Percentiles rank a stretch among this genome's conserved stretches.
These are phyloP conservation scores for Arachnomyces sp. DNA, from an alignment of 2,329 filamentous ascomycete genomes.

Conservation along the genomic window DNA sequence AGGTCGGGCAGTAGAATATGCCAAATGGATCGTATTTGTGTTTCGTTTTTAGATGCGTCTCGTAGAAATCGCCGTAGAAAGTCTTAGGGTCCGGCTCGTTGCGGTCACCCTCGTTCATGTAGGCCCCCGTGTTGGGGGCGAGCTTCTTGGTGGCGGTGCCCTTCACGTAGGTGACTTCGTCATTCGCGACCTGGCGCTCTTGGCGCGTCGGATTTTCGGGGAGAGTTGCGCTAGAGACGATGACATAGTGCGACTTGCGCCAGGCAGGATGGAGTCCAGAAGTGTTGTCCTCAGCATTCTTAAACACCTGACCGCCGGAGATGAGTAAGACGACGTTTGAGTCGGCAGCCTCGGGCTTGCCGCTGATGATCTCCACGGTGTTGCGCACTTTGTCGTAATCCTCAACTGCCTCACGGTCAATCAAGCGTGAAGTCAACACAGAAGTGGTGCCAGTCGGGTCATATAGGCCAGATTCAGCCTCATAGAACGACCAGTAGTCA, in stretches of 20 bases:
- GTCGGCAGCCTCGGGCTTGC: too few relatives aligned
- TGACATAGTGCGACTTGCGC: constrained; percentile 35
- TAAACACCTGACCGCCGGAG: constrained; percentile 26
- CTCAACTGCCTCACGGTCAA: constrained; percentile 17
- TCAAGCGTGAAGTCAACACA: constrained; percentile 19
- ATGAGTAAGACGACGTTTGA: constrained; percentile 24
- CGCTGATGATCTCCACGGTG: constrained; percentile 14
- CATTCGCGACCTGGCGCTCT: constrained; percentile 15
- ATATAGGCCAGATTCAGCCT: constrained; percentile 19
- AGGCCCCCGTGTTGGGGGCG: constrained; percentile 27
- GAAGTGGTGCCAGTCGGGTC: constrained; percentile 14
- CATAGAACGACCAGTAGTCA: constrained; percentile 22
- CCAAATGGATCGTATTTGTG: too few relatives aligned
- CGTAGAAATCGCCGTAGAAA: too few relatives aligned
- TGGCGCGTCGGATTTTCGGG: too few relatives aligned
- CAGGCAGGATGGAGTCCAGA: constrained; percentile 47
- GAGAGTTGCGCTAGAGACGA: constrained; percentile 19
- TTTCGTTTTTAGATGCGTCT: too few relatives aligned
- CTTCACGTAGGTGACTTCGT: constrained; percentile 27
- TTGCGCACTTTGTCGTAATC: constrained; percentile 14
- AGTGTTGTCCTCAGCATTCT: constrained; percentile 30
- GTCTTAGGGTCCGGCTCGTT: too few relatives aligned
- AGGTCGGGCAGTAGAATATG: too few relatives aligned
- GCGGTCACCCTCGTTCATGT: constrained; percentile 36
- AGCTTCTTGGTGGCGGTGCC: constrained; percentile 22